phyloP scores from a whole-genome alignment of 1,284 basidiomycete species.

The Rhodofomes roseus region DNA sequence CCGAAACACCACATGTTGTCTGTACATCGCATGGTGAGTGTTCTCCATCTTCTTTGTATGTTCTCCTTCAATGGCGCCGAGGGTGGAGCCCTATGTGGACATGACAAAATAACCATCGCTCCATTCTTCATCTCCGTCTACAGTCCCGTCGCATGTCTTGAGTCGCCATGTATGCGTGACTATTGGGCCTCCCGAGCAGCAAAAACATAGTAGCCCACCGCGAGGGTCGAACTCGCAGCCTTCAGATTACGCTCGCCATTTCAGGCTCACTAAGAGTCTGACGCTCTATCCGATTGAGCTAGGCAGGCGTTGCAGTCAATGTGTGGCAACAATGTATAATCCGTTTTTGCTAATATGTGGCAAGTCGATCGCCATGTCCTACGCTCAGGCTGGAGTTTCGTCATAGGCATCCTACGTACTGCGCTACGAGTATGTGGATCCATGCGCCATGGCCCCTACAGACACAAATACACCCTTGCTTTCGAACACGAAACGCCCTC shows the following conservation, averaged over 20 bases:
- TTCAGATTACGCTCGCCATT: slow-evolving; percentile 49
- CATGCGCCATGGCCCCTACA: background rate
- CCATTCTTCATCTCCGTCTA: too few species aligned
- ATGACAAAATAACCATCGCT: too few species aligned
- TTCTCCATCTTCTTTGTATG: too few species aligned
- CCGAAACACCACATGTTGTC: too few species aligned
- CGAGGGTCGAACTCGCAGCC: slow-evolving; percentile 91
- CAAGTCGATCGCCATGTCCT: background rate
- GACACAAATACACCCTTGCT: background rate
- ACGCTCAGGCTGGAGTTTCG: too few species aligned
- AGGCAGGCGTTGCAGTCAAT: slow-evolving; percentile 47
- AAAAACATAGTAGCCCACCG: slow-evolving; percentile 65
- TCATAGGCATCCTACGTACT: background rate
- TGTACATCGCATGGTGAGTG: too few species aligned
- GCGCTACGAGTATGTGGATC: background rate
- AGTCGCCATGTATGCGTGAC: too few species aligned
- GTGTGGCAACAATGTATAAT: background rate
- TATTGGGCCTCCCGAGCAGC: too few species aligned
- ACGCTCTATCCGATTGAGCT: slow-evolving; percentile 88
- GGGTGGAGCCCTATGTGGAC: too few species aligned
- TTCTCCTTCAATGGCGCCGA: too few species aligned
- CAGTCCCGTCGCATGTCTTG: too few species aligned
- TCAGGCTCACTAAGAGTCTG: slow-evolving; percentile 49
- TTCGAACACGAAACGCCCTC: background rate
- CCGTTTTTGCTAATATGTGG: too few species aligned